Evolutionary conservation across 192 early-diverging fungal species (phyloP).

Genomic region (Coemansia asiatica): DNA sequence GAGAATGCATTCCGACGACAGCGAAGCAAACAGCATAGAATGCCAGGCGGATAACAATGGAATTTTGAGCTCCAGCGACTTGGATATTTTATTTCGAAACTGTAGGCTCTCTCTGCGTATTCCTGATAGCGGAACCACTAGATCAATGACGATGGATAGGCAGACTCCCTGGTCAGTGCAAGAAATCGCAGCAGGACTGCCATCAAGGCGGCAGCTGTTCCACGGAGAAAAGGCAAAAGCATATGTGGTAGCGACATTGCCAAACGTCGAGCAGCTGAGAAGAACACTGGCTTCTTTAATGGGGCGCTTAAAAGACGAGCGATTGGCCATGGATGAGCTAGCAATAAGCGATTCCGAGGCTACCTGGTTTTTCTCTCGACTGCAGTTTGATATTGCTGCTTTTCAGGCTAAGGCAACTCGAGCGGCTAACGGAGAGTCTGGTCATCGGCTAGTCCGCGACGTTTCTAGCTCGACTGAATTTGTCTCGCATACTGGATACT

Average conservation of each 20-base stretch:
- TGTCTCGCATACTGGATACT: not conserved
- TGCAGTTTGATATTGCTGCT: slow-evolving; percentile 21
- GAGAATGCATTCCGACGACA: not conserved
- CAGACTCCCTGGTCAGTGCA: slow-evolving; percentile 17
- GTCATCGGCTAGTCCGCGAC: slow-evolving; percentile 11
- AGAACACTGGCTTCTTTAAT: slow-evolving; percentile 33
- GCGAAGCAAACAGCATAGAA: not conserved
- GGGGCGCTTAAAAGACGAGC: slow-evolving; percentile 17
- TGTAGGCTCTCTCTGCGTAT: slow-evolving; percentile 39
- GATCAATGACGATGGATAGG: not conserved
- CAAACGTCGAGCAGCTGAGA: slow-evolving; percentile 44
- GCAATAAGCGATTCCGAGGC: slow-evolving; percentile 21
- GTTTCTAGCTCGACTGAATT: not conserved
- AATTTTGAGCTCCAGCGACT: not conserved
- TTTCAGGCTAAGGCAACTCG: slow-evolving; percentile 20
- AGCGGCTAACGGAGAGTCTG: slow-evolving; percentile 5
- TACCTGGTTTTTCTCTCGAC: slow-evolving; percentile 25
- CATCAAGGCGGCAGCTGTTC: slow-evolving; percentile 27
- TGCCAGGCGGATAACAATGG: not conserved
- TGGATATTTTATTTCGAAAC: slow-evolving; percentile 40
- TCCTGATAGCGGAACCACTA: slow-evolving; percentile 8
- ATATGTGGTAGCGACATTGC: slow-evolving; percentile 31
- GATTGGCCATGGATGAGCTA: slow-evolving; percentile 25
- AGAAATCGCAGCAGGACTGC: slow-evolving; percentile 17
- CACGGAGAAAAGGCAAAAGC: slow-evolving; percentile 32